Base-by-base conservation (phyloP, 2,329 filamentous ascomycete species). In the Fusarium ambrosium region DNA sequence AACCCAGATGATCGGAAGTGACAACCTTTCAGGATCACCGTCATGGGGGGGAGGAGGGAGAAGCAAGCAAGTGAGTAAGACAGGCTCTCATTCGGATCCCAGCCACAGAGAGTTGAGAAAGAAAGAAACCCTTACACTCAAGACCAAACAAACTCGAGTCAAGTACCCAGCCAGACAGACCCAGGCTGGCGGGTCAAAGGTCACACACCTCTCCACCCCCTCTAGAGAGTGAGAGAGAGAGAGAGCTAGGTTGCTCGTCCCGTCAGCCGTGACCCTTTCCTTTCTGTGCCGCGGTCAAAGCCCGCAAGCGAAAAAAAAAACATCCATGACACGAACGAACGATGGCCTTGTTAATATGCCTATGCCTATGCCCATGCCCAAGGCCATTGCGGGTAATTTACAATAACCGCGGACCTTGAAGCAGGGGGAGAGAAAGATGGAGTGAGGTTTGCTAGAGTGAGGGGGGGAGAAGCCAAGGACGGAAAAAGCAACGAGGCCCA, bases 131-230 rank as follows among this genome's bases (percentile, higher is more conserved):
- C n/a, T 29, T 32, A 55, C n/a, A 45, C 48, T 53, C 45, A 34
- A 39, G 27, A 24, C 16, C 27, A 43, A 41, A 41, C 48, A 29
- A 13, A 13, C 41, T 68, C 32, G 36, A 60, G 67, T 24, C 36
- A 60, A 64, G 27, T 48, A 63, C 55, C 27, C 37, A 41, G 22
- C 16, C 37, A 39, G 67, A 48, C 41, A 39, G 64, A 68, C 60
- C 70, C 62, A 65, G 67, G 51, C 62, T 65, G 62, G 67, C 64
- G 63, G 71, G 69, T 64, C 61, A 60, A 18, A 32, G 71, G 69
- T 62, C 61, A 60, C 22, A 20, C 34, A 59, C 20, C 55, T 59
- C 55, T 36, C 59, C 32, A 20, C 14, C 34, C 43, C 27, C n/a
- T 18, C 13, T 6, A 34, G 32, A 14, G 13, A 34, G 32, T 6